phyloP scores from a whole-genome alignment of 805 yeast species.

The Kodamaea jinghongensis region DNA sequence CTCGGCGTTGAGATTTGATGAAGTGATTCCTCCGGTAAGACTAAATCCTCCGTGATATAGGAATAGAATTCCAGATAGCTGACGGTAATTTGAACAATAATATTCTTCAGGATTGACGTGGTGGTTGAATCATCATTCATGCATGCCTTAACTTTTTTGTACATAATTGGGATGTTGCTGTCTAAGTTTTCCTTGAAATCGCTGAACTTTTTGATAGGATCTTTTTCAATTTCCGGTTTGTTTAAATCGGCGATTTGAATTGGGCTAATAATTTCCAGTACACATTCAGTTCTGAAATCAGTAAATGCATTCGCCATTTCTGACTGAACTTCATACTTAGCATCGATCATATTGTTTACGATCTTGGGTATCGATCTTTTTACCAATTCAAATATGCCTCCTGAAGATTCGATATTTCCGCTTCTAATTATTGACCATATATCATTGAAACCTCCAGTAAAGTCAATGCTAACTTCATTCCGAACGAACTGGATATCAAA shows the following conservation, averaged over 20 bases:
- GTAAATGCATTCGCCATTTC: slow-evolving; percentile 71
- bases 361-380: slow-evolving; percentile 75
- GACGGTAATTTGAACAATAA: slow-evolving; percentile 4
- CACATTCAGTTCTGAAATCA: slow-evolving; percentile 55
- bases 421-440: slow-evolving; percentile 37
- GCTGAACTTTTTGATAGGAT: slow-evolving; percentile 30
- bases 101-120: slow-evolving; percentile 6
- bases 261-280: slow-evolving; percentile 47
- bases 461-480: slow-evolving; percentile 74
- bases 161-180: slow-evolving; percentile 54
- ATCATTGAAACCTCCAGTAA: slow-evolving; percentile 63
- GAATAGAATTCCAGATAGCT: slow-evolving; percentile 8
- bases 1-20: slow-evolving; percentile 65
- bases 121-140: slow-evolving; percentile 7
- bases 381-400: slow-evolving; percentile 49
- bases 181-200: slow-evolving; percentile 50
- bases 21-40: slow-evolving; percentile 18
- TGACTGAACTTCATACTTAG: slow-evolving; percentile 63
- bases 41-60: slow-evolving; percentile 4
- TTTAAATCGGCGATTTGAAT: slow-evolving; percentile 14
- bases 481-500: slow-evolving; percentile 79
- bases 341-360: slow-evolving; percentile 80
- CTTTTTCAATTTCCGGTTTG: slow-evolving; percentile 10
- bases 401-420: slow-evolving; percentile 31
- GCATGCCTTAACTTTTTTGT: slow-evolving; percentile 19